Evolutionary conservation across 495 filamentous ascomycete genomes (phyloP).

Genomic region (Aspergillus sparsus): DNA sequence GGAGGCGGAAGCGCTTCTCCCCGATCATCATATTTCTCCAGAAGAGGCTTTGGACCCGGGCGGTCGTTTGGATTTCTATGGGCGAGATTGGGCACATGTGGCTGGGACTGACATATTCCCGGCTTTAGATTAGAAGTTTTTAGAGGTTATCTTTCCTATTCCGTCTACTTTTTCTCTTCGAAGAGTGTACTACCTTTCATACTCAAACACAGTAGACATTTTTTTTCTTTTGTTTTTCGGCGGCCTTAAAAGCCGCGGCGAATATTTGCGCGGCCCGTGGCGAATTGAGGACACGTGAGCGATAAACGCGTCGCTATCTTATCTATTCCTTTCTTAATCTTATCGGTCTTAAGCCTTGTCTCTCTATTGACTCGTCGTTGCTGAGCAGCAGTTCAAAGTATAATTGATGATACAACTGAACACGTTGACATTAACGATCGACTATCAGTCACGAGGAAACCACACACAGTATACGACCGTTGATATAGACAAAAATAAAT

Average conservation of each 20-base stretch:
- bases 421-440: neutral
- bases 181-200: too few relatives aligned
- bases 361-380: neutral
- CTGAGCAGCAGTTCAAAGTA: neutral
- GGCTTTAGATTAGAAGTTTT: constrained; percentile 3
- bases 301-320: too few relatives aligned
- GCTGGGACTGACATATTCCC: constrained; percentile 2
- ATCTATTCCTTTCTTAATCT: too few relatives aligned
- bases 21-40: constrained; percentile 6
- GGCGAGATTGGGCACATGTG: constrained; percentile 1
- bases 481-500: too few relatives aligned
- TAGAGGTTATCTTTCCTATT: too few relatives aligned
- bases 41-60: neutral
- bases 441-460: neutral
- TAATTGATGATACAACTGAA: neutral
- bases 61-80: constrained; percentile 7
- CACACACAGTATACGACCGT: too few relatives aligned
- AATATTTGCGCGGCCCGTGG: neutral
- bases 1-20: constrained; percentile 1
- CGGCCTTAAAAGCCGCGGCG: neutral
- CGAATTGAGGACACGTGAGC: neutral
- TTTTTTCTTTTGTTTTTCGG: neutral
- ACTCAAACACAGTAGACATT: too few relatives aligned
- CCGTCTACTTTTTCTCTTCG: too few relatives aligned
- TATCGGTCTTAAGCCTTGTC: neutral